phyloP scores from a whole-genome alignment of 2,329 filamentous ascomycete genomes.

The Ceratocystis papillata region DNA sequence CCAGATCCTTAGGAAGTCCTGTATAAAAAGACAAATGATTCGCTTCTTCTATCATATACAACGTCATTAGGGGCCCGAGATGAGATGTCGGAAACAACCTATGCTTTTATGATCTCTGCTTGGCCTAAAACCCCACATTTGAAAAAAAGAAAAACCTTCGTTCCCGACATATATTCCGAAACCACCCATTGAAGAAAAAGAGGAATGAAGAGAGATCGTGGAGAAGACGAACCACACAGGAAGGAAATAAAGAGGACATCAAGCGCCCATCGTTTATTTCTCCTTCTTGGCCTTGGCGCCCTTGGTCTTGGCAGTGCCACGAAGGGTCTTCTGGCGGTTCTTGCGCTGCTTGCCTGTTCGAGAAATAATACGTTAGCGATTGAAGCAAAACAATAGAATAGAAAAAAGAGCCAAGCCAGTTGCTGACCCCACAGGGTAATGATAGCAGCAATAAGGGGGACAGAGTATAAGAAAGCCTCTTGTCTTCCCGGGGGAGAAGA shows the following conservation, averaged over 20 bases:
- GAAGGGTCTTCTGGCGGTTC: conserved; percentile 98
- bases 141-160: background rate
- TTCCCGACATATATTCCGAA: conserved; percentile 4
- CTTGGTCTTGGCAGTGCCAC: conserved; percentile 97
- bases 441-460: conserved; percentile 1
- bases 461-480: conserved; percentile 23
- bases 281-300: conserved; percentile 90
- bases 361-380: conserved; percentile 12
- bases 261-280: conserved; percentile 49
- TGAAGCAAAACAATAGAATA: background rate
- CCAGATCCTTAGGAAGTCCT: background rate
- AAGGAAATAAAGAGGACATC: conserved; percentile 18
- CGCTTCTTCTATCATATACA: conserved; percentile 1
- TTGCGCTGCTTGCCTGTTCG: conserved; percentile 96
- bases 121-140: background rate
- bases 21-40: conserved; percentile 5
- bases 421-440: background rate
- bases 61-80: conserved; percentile 2
- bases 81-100: conserved; percentile 1
- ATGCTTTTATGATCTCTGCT: conserved; percentile 10
- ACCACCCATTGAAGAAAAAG: conserved; percentile 6
- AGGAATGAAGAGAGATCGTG: conserved; percentile 5
- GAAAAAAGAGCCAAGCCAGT: no score
- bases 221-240: conserved; percentile 16
- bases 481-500: conserved; percentile 22